Percentiles rank a stretch among this genome's conserved stretches.
phyloP scores from a whole-genome alignment of 306 rosid genomes.

The Glycine tomentella region DNA sequence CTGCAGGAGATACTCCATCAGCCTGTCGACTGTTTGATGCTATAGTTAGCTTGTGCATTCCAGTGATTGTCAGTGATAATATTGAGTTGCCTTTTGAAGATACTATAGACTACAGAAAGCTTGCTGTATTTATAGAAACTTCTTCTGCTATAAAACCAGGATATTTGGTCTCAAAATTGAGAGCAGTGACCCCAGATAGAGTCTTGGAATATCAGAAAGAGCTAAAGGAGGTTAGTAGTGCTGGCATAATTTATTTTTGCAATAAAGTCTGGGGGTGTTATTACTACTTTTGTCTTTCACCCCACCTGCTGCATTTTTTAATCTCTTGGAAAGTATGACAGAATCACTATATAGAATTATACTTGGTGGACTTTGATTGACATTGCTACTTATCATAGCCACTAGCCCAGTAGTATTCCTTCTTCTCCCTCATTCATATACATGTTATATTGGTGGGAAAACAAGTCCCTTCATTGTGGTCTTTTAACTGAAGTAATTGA shows the following conservation, averaged over 20 bases:
- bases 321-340: slow-evolving; percentile 16
- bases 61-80: slow-evolving; percentile 81
- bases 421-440: no score
- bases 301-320: slow-evolving; percentile 35
- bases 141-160: slow-evolving; percentile 72
- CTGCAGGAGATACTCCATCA: slow-evolving; percentile 99
- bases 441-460: no score
- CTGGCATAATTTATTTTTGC: slow-evolving; percentile 24
- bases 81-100: slow-evolving; percentile 97
- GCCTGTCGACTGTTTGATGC: slow-evolving; percentile 97
- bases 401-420: background rate
- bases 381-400: slow-evolving; percentile 7
- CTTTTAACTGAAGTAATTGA: background rate
- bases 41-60: slow-evolving; percentile 90
- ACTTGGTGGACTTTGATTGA: slow-evolving; percentile 2
- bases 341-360: background rate
- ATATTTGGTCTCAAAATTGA: slow-evolving; percentile 70
- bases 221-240: slow-evolving; percentile 74
- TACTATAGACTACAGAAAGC: slow-evolving; percentile 82
- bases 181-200: slow-evolving; percentile 60
- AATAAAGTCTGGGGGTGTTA: background rate
- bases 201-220: slow-evolving; percentile 81
- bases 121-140: slow-evolving; percentile 82
- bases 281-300: slow-evolving; percentile 20
- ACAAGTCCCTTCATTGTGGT: background rate